These are phyloP conservation scores for Phylloporus sp. DNA, from an alignment of 768 basidiomycete species.

Conservation along the genomic window DNA sequence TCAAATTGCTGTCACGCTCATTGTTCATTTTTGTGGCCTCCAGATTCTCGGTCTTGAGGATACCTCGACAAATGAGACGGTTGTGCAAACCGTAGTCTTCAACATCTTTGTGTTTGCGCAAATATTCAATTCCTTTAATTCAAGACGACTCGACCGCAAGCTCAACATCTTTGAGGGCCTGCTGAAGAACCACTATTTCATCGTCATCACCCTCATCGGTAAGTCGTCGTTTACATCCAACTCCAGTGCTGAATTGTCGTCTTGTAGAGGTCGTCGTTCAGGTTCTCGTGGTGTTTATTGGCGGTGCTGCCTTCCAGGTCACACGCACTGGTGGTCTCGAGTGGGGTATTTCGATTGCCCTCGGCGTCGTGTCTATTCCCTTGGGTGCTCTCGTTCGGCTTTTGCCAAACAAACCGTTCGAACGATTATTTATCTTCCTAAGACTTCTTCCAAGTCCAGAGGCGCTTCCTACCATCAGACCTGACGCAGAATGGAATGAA, in stretches of 20 bases:
- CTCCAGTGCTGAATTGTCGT: slow-evolving; percentile 5
- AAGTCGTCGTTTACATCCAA: slow-evolving; percentile 11
- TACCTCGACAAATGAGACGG: slow-evolving; percentile 30
- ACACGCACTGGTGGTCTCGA: slow-evolving; percentile 71
- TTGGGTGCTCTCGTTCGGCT: slow-evolving; percentile 77
- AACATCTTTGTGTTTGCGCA: slow-evolving; percentile 98
- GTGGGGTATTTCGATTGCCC: slow-evolving; percentile 89
- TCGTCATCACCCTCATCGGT: slow-evolving; percentile 83
- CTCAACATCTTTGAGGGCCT: slow-evolving; percentile 90
- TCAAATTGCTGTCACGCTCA: slow-evolving; percentile 74
- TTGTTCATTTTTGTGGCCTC: slow-evolving; percentile 84
- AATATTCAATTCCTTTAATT: slow-evolving; percentile 94
- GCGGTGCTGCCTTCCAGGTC: slow-evolving; percentile 89
- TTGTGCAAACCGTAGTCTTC: slow-evolving; percentile 87
- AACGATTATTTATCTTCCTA: slow-evolving; percentile 49
- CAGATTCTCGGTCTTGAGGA: slow-evolving; percentile 59
- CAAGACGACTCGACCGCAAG: slow-evolving; percentile 75
- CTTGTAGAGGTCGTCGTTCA: slow-evolving; percentile 78
- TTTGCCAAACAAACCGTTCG: slow-evolving; percentile 77
- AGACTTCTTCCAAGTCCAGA: slow-evolving; percentile 62
- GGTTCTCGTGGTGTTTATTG: slow-evolving; percentile 84
- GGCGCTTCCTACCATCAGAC: slow-evolving; percentile 53
- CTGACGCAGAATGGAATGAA: slow-evolving; percentile 66
- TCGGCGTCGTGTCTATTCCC: slow-evolving; percentile 85
- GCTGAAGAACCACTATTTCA: slow-evolving; percentile 74